Base-by-base conservation (phyloP, 352 stramenopile genomes). In the Phytophthora hybrid region DNA sequence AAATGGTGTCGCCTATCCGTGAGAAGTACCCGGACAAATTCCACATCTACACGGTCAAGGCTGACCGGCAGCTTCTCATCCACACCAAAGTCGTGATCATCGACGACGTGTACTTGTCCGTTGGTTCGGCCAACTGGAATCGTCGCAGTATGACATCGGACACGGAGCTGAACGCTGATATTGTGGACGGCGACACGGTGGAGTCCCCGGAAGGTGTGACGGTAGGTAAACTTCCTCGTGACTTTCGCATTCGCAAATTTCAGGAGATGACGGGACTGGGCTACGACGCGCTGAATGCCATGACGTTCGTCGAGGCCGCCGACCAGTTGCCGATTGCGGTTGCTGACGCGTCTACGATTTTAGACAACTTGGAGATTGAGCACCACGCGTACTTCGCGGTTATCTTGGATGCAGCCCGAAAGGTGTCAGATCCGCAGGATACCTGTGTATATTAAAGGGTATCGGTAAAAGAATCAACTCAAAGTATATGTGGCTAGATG, bases 81-180 rank as follows among this genome's bases (percentile, higher is more conserved):
- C 80, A 90, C 61, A 88, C 75, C 14, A 90, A 90, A 65, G 59
- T 80, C 8, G 63, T 91, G 57, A 68, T 89, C 59, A 73, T 88
- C 31, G 85, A 92, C 63, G 85, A 91, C 55, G 85, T 92, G 29
- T 91, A 84, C 57, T 56, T 92, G 3, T 88, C 80, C 3, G 65
- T 88, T 31, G 78, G 83, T 4, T 92, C 85, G 1, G 74, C 72
- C 13, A 92, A 92, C 71, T 92, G 83, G 85, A 91, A 92, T 68
- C 57, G 69, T n/a, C 63, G 69, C 7, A 76, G 69, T 44, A 76
- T 76, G 69, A 91, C 81, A 9, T 85, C 76, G 8, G 85, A 92
- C 66, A 77, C 76, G 44, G 83, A 92, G 61, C 77, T 91, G 26
- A 82, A 72, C 8, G 85, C 82, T 3, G 85, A 89, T 23, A 54